Evolutionary conservation across 2,329 filamentous ascomycete genomes (phyloP).

Genomic region (Colletotrichum costaricense): DNA sequence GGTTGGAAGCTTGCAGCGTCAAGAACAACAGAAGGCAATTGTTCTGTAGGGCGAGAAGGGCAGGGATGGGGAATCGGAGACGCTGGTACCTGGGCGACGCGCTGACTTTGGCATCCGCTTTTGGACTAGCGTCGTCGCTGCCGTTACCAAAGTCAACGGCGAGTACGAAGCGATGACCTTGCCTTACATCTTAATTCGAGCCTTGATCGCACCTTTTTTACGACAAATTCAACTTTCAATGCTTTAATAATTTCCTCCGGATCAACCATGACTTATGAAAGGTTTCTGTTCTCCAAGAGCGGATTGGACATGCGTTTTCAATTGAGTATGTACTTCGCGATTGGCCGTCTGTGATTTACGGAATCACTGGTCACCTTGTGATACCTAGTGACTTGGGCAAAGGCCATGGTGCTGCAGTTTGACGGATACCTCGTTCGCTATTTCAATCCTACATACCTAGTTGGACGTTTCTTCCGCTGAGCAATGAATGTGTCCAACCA

Average conservation of each 20-base stretch:
- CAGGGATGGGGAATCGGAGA: constrained; percentile 22
- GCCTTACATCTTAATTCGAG: background rate
- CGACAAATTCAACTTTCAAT: background rate
- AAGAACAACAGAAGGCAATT: constrained; percentile 26
- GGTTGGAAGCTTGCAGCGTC: constrained; percentile 6
- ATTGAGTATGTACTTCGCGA: too few relatives aligned
- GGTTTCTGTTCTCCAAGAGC: too few relatives aligned
- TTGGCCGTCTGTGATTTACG: too few relatives aligned
- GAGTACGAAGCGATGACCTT: constrained; percentile 9
- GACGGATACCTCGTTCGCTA: too few relatives aligned
- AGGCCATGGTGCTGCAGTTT: too few relatives aligned
- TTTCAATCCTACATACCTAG: too few relatives aligned
- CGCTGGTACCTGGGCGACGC: constrained; percentile 35
- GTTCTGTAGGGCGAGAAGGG: constrained; percentile 25
- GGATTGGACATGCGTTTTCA: too few relatives aligned
- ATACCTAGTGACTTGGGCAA: too few relatives aligned
- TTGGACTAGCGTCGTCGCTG: constrained; percentile 31
- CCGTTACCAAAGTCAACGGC: constrained; percentile 18
- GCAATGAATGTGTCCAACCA: too few relatives aligned
- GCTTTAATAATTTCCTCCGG: background rate
- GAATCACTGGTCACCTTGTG: too few relatives aligned
- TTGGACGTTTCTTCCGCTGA: too few relatives aligned
- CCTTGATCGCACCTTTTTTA: background rate
- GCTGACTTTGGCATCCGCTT: constrained; percentile 16
- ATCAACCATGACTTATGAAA: background rate